phyloP scores from a whole-genome alignment of 768 basidiomycete species.

The Pilatotrama ljubarskyi region DNA sequence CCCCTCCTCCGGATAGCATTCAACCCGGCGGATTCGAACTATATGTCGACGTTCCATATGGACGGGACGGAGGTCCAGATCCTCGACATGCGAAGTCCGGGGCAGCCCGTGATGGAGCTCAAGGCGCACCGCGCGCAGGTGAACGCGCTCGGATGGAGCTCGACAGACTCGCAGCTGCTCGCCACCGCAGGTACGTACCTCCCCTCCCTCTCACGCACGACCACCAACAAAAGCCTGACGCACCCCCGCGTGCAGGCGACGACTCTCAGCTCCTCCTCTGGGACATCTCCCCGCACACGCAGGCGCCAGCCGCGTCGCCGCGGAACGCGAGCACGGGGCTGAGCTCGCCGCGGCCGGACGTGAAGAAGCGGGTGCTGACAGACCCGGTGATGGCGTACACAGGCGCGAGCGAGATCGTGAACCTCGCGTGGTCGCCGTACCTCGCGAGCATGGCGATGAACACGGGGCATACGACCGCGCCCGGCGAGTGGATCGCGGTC shows the following conservation, averaged over 20 bases:
- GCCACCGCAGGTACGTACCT: constrained; percentile 75
- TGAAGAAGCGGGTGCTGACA: constrained; percentile 69
- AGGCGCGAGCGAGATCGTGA: constrained; percentile 74
- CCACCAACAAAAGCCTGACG: no score
- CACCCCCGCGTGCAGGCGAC: constrained; percentile 69
- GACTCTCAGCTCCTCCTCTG: constrained; percentile 94
- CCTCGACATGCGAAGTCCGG: constrained; percentile 95
- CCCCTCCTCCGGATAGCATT: constrained; percentile 87
- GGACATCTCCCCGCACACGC: constrained; percentile 75
- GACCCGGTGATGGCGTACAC: constrained; percentile 88
- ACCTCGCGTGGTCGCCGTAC: constrained; percentile 86
- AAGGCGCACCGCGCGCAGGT: constrained; percentile 79
- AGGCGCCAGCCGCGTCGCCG: constrained; percentile 59
- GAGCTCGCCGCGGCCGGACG: constrained; percentile 80
- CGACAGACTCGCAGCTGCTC: constrained; percentile 77
- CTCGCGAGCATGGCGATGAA: constrained; percentile 77
- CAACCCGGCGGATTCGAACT: constrained; percentile 89
- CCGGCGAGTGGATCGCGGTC: constrained; percentile 87
- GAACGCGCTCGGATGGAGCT: constrained; percentile 90
- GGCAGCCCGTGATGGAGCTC: constrained; percentile 91
- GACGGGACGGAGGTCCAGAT: constrained; percentile 89
- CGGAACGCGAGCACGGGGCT: constrained; percentile 68
- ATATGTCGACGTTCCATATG: constrained; percentile 97
- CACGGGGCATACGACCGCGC: constrained; percentile 67
- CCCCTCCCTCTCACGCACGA: no score